Percentiles rank a stretch among this genome's conserved stretches.
phyloP scores from a whole-genome alignment of 164 flowering plant species.

The Tetrastigma voinierianum region DNA sequence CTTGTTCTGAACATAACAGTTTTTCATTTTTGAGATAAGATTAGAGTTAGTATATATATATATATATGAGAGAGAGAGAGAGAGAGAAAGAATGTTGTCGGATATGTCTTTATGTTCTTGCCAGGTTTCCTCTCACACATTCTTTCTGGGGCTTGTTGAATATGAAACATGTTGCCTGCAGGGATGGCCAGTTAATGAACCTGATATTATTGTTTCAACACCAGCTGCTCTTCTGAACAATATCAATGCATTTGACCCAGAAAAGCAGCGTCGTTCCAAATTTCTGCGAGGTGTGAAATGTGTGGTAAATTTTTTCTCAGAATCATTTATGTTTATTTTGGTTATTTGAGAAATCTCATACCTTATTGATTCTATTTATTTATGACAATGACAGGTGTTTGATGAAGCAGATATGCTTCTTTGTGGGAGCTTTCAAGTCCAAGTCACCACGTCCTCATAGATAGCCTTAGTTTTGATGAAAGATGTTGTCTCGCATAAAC shows the following conservation, averaged over 20 bases:
- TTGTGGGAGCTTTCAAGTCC: constrained; percentile 93
- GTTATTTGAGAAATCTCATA: neutral
- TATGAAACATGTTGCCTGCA: constrained; percentile 32
- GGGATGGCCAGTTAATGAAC: constrained; percentile 84
- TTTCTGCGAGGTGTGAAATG: constrained; percentile 71
- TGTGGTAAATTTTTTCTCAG: constrained; percentile 61
- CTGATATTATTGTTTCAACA: constrained; percentile 85
- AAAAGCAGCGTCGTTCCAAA: constrained; percentile 49
- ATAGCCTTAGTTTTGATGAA: constrained; percentile 91
- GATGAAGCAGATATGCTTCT: constrained; percentile 98
- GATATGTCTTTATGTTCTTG: neutral
- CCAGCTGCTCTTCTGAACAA: constrained; percentile 91
- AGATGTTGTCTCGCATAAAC: constrained; percentile 54
- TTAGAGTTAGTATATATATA: neutral
- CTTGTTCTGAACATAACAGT: neutral
- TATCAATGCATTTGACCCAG: constrained; percentile 61
- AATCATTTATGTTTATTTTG: neutral
- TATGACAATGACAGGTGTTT: constrained; percentile 60
- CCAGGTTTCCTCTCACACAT: neutral
- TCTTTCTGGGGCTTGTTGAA: neutral
- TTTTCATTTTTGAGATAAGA: neutral
- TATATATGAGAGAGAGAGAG: too few species aligned
- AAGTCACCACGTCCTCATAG: constrained; percentile 81
- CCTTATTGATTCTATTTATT: neutral
- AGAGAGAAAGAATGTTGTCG: neutral